Base-by-base conservation (phyloP, 2,329 filamentous ascomycete species). In the Epichloe hybrida region DNA sequence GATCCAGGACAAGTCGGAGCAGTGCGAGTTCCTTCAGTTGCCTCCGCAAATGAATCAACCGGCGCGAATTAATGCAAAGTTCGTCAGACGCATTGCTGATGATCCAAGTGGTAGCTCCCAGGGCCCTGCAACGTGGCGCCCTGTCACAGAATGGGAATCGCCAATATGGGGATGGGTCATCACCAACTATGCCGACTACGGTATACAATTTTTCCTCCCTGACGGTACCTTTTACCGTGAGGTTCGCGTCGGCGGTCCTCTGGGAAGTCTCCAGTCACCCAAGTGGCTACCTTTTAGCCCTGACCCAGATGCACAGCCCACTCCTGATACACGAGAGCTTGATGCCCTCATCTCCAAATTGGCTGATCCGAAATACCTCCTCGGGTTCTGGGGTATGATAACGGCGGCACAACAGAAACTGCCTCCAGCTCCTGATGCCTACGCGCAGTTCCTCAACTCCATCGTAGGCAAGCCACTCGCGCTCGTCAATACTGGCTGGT, bases 101-200 rank as follows among this genome's bases (percentile, higher is more conserved):
- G 23, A 27, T 27, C 23, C 23, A 27, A 27, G 23, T 2, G 42
- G 21, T 9, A 8, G 27, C 0, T 21, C 13, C 15, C 21, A 7
- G 23, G 44, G 11, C n/a, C 5, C 23, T n/a, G 46, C 52, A 13
- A 36, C 35, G 17, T 59, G 56, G 57, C 54, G 56, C 2, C 50
- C 35, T 1, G 54, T 49, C 0, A 53, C 54, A 0, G 66, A 71
- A 31, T 70, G 64, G 64, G 68, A 72, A 23, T 62, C 61, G 6
- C 69, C 69, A 1, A 66, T 72, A 21, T 71, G 64, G 64, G 68
- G 67, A 31, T 72, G 69, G 69, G 41, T 72, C 4, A 56, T 72
- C 2, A 55, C 62, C 38, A 73, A 74, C 58, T 72, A 67, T 46
- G 61, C 60, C 35, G 62, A 73, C 54, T 56, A 59, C 5, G 69